phyloP scores from a whole-genome alignment of 371 early-diverging fungal species.

The Rhizopus microsporus region DNA sequence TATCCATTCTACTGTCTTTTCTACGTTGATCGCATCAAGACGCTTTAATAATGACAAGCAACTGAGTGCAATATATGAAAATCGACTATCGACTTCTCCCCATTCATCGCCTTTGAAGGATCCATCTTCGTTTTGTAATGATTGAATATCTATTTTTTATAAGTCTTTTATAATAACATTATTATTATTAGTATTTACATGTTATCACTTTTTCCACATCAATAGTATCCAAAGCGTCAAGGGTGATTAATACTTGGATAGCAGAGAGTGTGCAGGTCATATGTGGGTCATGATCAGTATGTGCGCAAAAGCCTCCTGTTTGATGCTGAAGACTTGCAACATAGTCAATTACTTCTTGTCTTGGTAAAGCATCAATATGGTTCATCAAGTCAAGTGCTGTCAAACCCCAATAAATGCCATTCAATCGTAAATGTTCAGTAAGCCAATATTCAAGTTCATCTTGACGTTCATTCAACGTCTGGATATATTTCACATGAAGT shows the following conservation, averaged over 20 bases:
- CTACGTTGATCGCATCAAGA: slow-evolving; percentile 73
- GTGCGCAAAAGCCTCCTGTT: slow-evolving; percentile 94
- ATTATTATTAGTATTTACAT: slow-evolving; percentile 51
- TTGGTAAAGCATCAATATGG: slow-evolving; percentile 68
- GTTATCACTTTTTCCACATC: slow-evolving; percentile 67
- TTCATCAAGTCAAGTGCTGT: slow-evolving; percentile 82
- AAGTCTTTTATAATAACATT: background rate
- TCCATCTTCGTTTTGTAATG: slow-evolving; percentile 72
- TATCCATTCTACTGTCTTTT: slow-evolving; percentile 78
- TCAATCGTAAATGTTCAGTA: slow-evolving; percentile 89
- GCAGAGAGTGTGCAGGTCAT: slow-evolving; percentile 93
- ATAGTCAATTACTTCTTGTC: slow-evolving; percentile 74
- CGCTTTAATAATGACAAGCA: slow-evolving; percentile 74
- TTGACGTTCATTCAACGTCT: slow-evolving; percentile 73
- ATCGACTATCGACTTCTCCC: slow-evolving; percentile 97
- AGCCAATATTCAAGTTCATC: slow-evolving; percentile 93
- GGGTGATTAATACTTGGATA: slow-evolving; percentile 87
- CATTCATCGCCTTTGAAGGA: slow-evolving; percentile 90
- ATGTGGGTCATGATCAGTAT: slow-evolving; percentile 88
- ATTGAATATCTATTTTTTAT: slow-evolving; percentile 45
- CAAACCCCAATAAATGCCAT: slow-evolving; percentile 94
- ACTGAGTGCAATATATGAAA: slow-evolving; percentile 86
- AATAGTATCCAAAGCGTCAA: slow-evolving; percentile 76
- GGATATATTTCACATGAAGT: slow-evolving; percentile 81
- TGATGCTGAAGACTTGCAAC: slow-evolving; percentile 78